Conservation (phyloP, 257 asterid genomes). For the Henckelia pumila region DNA sequence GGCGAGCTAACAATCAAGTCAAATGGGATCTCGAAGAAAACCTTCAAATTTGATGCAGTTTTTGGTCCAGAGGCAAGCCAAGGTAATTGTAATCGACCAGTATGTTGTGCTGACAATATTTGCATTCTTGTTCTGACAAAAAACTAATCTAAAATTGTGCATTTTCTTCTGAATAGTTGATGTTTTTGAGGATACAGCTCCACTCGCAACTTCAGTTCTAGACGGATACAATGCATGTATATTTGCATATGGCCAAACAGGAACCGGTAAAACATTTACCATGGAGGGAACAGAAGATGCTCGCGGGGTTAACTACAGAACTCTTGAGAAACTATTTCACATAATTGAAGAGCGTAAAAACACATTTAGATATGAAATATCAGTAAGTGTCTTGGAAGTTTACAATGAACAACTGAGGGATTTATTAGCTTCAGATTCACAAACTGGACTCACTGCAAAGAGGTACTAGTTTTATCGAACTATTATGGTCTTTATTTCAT, state of each 20-base stretch:
- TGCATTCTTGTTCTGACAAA: conserved; percentile 2
- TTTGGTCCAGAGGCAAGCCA: conserved; percentile 82
- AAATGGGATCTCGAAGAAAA: conserved; percentile 60
- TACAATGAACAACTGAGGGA: conserved; percentile 94
- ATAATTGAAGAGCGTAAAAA: conserved; percentile 73
- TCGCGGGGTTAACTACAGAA: conserved; percentile 93
- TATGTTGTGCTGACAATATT: conserved; percentile 6
- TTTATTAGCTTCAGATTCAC: conserved; percentile 61
- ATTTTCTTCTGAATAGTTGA: conserved; percentile 48
- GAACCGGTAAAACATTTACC: conserved; percentile 93
- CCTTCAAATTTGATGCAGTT: conserved; percentile 75
- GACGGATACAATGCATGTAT: conserved; percentile 93
- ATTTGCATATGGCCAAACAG: conserved; percentile 98
- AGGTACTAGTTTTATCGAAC: conserved; percentile 40
- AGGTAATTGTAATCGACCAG: conserved; percentile 36
- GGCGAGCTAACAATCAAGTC: conserved; percentile 75
- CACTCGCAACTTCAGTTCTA: conserved; percentile 81
- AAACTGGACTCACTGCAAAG: conserved; percentile 49
- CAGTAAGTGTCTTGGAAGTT: conserved; percentile 92
- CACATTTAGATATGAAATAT: conserved; percentile 61
- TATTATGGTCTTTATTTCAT: neutral
- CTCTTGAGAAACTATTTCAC: conserved; percentile 75
- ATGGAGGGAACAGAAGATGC: conserved; percentile 92
- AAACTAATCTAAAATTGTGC: neutral
- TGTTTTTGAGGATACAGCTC: conserved; percentile 87